Evolutionary conservation across 257 asterid species (phyloP), one percentile per base, ranked within the genome.

Genomic region (Eucommia ulmoides): DNA sequence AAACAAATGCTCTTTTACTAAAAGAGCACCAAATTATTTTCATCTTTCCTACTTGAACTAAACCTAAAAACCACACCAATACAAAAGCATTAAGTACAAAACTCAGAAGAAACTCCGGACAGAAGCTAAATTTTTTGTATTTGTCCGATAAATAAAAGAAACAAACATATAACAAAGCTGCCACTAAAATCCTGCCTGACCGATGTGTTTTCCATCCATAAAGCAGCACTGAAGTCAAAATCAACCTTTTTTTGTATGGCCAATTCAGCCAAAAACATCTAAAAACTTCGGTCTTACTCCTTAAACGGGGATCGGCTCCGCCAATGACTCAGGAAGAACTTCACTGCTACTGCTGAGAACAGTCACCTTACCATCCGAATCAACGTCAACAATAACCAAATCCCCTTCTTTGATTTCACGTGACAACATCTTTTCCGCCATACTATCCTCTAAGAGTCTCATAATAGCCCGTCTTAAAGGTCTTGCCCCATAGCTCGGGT

Each of bases 401-500:
- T 73, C 66, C 0, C 78, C 82, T 54, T 68, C 65, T 26, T 50
- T 70, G 3, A 75, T 61, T 57, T 62, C 75, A 8, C 82, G 67
- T 3, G 73, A 69, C 26, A 74, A 62, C 51, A 77, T 67, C 58
- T 66, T 70, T 57, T 81, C 86, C 0, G 92, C 83, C 60, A 77
- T 22, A 24, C 76, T 75, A 38, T 81, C 92, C 63, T 81, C 92
- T 41, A 81, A 23, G 33, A 81, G 62, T 50, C 84, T 71, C 52
- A 73, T 67, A 3, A 82, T 69, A 0, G 82, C 84, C 52, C 93
- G 68, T 67, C 70, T 68, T 11, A 82, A 60, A 1, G 84, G 78
- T 53, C 88, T 60, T 5, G 88, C 93, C 21, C 93, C 84, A 47
- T 73, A 82, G 41, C 72, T 73, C 5, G 67, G 69, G 62, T 64